phyloP scores from a whole-genome alignment of 1,284 basidiomycete genomes.

The Malassezia sp. region DNA sequence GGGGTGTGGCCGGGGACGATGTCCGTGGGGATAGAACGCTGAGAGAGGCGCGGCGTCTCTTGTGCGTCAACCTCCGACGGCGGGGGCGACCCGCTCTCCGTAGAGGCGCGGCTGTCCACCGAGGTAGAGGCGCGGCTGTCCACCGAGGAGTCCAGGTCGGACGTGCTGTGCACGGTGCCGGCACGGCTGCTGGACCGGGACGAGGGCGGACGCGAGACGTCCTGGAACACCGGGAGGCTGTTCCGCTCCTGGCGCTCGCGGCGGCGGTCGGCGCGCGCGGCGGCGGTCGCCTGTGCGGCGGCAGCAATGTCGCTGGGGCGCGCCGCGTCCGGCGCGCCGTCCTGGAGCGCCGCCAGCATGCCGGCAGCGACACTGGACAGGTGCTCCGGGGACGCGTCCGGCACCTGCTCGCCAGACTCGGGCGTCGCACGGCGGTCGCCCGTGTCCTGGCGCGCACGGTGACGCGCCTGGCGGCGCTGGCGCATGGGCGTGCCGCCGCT shows the following conservation, averaged over 20 bases:
- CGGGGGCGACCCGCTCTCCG: too few species aligned
- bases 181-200: slow-evolving; percentile 3
- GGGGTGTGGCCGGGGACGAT: too few species aligned
- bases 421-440: neutral
- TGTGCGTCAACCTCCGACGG: too few species aligned
- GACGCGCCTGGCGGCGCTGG: slow-evolving; percentile 30
- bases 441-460: slow-evolving; percentile 1
- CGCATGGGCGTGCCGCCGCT: slow-evolving; percentile 38
- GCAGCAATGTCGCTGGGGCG: neutral
- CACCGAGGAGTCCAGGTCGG: too few species aligned
- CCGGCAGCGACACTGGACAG: slow-evolving; percentile 35
- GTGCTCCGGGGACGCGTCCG: slow-evolving; percentile 4
- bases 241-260: slow-evolving; percentile 12
- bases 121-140: too few species aligned
- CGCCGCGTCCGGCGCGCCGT: neutral
- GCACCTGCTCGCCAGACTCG: neutral
- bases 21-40: too few species aligned
- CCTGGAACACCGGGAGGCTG: slow-evolving; percentile 7
- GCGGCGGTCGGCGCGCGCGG: slow-evolving; percentile 11
- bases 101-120: too few species aligned
- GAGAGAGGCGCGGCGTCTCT: too few species aligned
- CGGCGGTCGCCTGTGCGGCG: slow-evolving; percentile 1
- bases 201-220: slow-evolving; percentile 1
- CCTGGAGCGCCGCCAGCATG: slow-evolving; percentile 38
- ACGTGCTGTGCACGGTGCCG: too few species aligned